Conservation (phyloP, 2,329 filamentous ascomycete species). For the Rhexocercosporidium sp. region DNA sequence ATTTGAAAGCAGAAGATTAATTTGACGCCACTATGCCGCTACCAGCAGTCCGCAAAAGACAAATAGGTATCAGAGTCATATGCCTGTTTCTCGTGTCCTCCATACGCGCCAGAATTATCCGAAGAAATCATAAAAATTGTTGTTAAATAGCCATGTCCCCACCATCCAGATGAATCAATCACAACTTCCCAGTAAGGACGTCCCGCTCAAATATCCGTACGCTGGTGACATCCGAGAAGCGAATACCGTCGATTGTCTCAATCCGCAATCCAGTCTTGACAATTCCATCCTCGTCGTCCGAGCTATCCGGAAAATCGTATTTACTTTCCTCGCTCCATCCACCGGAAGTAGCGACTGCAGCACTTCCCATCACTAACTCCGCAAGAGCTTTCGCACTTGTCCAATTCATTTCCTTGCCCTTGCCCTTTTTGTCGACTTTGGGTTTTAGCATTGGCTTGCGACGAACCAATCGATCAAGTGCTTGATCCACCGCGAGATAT, state of each 20-base stretch:
- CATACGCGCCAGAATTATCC: not conserved
- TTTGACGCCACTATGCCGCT: slow-evolving; percentile 6
- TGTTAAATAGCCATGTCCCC: not conserved
- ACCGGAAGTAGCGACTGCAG: not conserved
- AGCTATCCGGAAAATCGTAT: slow-evolving; percentile 31
- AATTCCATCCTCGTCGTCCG: slow-evolving; percentile 41
- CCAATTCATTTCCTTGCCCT: slow-evolving; percentile 44
- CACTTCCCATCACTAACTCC: slow-evolving; percentile 11
- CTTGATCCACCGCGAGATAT: slow-evolving; percentile 60
- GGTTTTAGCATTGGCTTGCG: slow-evolving; percentile 36
- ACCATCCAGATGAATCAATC: slow-evolving; percentile 20
- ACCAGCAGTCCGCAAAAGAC: not conserved
- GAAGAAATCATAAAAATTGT: not conserved
- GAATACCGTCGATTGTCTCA: slow-evolving; percentile 47
- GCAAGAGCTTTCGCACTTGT: slow-evolving; percentile 11
- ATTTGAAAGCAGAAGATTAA: not conserved
- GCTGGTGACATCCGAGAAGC: slow-evolving; percentile 52
- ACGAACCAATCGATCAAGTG: slow-evolving; percentile 53
- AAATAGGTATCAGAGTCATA: slow-evolving; percentile 14
- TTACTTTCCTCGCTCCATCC: slow-evolving; percentile 15
- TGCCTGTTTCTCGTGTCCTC: not conserved
- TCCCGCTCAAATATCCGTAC: slow-evolving; percentile 65
- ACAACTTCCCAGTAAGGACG: slow-evolving; percentile 52
- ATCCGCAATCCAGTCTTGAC: slow-evolving; percentile 42
- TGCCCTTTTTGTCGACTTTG: slow-evolving; percentile 39